Percentiles rank a stretch among this genome's conserved stretches.
Evolutionary conservation across 805 yeast species (phyloP).

Genomic region (Phaffomyces thermotolerans): DNA sequence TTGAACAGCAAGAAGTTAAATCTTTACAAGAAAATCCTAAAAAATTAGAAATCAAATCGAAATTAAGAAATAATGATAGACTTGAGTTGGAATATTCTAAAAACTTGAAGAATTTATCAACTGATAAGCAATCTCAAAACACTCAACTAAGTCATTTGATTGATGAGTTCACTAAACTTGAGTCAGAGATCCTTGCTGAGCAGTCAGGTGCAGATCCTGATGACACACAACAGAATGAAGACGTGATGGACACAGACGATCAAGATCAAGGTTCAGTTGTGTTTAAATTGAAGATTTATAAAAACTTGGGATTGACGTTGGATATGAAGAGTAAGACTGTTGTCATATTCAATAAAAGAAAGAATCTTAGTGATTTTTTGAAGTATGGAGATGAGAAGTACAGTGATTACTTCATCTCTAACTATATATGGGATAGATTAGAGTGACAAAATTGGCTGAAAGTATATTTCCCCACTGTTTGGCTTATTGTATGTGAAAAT

Average conservation of each 20-base stretch:
- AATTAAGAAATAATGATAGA: too few species aligned
- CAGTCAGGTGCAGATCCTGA: slow-evolving; percentile 22
- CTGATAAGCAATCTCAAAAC: slow-evolving; percentile 33
- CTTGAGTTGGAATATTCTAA: slow-evolving; percentile 44
- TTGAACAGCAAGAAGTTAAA: slow-evolving; percentile 15
- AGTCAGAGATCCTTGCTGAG: slow-evolving; percentile 15
- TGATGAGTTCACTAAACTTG: slow-evolving; percentile 29
- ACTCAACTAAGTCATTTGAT: slow-evolving; percentile 32
- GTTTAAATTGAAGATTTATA: slow-evolving; percentile 51
- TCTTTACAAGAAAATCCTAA: slow-evolving; percentile 26
- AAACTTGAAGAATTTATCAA: slow-evolving; percentile 42
- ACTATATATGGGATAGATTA: slow-evolving; percentile 67
- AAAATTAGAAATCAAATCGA: slow-evolving; percentile 29
- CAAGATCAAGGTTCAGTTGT: slow-evolving; percentile 25
- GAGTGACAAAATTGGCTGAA: background rate
- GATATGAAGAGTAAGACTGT: slow-evolving; percentile 37
- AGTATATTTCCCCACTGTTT: too few species aligned
- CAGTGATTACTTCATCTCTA: slow-evolving; percentile 63
- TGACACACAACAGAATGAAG: slow-evolving; percentile 25
- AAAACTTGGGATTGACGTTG: slow-evolving; percentile 50
- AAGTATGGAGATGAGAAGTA: slow-evolving; percentile 44
- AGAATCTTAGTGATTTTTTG: slow-evolving; percentile 40
- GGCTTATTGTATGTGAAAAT: too few species aligned
- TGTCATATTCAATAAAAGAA: slow-evolving; percentile 42
- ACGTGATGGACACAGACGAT: slow-evolving; percentile 11